Evolutionary conservation across 495 filamentous ascomycete species (phyloP).

Genomic region (Hyaloscypha variabilis): DNA sequence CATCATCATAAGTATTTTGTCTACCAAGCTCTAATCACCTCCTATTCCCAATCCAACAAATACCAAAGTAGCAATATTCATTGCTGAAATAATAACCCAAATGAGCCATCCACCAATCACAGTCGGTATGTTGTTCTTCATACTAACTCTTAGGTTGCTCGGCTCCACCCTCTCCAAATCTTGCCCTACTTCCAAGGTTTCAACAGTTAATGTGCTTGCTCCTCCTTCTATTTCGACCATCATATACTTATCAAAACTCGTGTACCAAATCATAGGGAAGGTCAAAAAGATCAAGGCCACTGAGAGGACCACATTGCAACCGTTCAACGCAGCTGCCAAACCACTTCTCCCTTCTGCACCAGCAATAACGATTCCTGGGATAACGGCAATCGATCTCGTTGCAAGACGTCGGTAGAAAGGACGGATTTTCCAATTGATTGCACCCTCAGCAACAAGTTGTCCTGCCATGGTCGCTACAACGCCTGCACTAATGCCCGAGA

Average conservation of each 20-base stretch:
- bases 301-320: conserved; percentile 47
- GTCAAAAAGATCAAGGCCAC: conserved; percentile 49
- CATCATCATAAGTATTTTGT: not conserved
- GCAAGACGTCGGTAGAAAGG: conserved; percentile 76
- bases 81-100: conserved; percentile 17
- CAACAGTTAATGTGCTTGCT: not conserved
- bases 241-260: conserved; percentile 47
- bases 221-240: conserved; percentile 32
- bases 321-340: conserved; percentile 43
- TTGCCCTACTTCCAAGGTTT: not conserved
- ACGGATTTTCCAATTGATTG: conserved; percentile 68
- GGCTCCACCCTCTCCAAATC: not conserved
- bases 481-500: conserved; percentile 75
- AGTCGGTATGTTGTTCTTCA: conserved; percentile 13
- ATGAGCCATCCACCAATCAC: conserved; percentile 16
- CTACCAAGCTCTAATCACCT: not conserved
- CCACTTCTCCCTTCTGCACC: conserved; percentile 64
- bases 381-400: conserved; percentile 71
- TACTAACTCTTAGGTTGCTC: not conserved
- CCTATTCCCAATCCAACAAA: conserved; percentile 18
- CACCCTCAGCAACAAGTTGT: conserved; percentile 82
- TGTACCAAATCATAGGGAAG: conserved; percentile 52
- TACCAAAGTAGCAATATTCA: conserved; percentile 22
- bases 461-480: conserved; percentile 88
- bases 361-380: conserved; percentile 77